phyloP scores from a whole-genome alignment of 2,329 filamentous ascomycete species.

The Microdochium trichocladiopsis region DNA sequence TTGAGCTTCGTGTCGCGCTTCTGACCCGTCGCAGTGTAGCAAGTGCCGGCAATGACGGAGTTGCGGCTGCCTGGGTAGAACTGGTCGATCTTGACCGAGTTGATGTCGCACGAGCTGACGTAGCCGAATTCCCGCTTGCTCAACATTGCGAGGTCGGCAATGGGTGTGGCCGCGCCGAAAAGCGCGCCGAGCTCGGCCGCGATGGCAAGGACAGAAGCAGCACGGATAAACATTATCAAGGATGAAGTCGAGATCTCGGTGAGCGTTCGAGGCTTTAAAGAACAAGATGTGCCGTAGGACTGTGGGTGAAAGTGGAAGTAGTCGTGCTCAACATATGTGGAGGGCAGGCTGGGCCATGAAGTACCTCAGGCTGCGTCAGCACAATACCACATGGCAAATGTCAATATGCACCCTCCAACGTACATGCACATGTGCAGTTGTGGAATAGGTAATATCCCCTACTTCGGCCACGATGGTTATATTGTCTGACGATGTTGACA shows the following conservation, averaged over 20 bases:
- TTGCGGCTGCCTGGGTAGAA: background rate
- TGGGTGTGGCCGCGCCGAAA: background rate
- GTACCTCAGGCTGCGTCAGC: too few species aligned
- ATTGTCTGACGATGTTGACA: too few species aligned
- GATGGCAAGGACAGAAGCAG: background rate
- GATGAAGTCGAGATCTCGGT: too few species aligned
- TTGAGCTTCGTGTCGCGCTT: background rate
- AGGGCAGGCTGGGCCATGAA: too few species aligned
- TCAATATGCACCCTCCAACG: too few species aligned
- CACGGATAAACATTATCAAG: background rate
- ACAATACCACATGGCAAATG: too few species aligned
- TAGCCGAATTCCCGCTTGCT: background rate
- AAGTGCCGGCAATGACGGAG: background rate
- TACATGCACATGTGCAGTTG: too few species aligned
- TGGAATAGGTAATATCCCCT: too few species aligned
- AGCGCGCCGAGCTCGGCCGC: background rate
- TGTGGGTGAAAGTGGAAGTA: background rate
- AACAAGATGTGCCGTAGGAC: background rate
- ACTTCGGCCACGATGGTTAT: too few species aligned
- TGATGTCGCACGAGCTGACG: background rate
- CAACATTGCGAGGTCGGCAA: background rate
- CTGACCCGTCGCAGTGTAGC: background rate
- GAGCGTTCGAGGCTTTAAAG: background rate
- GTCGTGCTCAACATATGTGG: too few species aligned
- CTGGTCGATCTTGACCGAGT: background rate